A percentile compares a stretch with the other conserved stretches of the same genome.
phyloP scores from a whole-genome alignment of 177 flowering plant species.

The Vitis hybrid region DNA sequence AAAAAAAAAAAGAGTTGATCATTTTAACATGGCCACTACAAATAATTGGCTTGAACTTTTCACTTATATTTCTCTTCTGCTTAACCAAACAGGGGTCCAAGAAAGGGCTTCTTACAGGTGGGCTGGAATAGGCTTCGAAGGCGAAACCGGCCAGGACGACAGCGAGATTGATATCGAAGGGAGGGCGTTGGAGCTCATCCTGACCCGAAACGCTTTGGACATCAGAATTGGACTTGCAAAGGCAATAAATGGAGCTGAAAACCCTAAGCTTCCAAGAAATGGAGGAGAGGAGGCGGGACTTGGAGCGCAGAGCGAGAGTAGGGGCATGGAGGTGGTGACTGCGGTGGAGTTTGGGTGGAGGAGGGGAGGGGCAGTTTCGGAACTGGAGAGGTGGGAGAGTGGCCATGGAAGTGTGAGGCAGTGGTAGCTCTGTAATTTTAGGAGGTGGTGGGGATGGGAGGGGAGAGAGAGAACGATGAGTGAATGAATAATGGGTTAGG shows the following conservation, averaged over 20 bases:
- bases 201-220: slow-evolving; percentile 14
- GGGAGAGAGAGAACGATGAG: neutral
- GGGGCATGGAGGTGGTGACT: slow-evolving; percentile 13
- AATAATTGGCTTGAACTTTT: no score
- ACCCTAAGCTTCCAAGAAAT: slow-evolving; percentile 22
- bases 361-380: slow-evolving; percentile 3
- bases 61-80: no score
- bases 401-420: slow-evolving; percentile 24
- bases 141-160: slow-evolving; percentile 95
- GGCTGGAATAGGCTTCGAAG: slow-evolving; percentile 83
- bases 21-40: no score
- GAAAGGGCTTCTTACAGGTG: slow-evolving; percentile 51
- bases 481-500: no score
- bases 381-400: slow-evolving; percentile 13
- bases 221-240: slow-evolving; percentile 24
- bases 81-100: neutral
- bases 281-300: slow-evolving; percentile 12
- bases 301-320: slow-evolving; percentile 9
- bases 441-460: neutral
- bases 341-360: slow-evolving; percentile 16
- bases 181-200: slow-evolving; percentile 47
- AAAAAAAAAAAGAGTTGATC: neutral
- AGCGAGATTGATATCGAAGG: slow-evolving; percentile 88
- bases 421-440: slow-evolving; percentile 12
- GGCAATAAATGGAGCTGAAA: slow-evolving; percentile 26